These are phyloP conservation scores for Logfia minima DNA, from an alignment of 129 eudicot species.

Conservation along the genomic window DNA sequence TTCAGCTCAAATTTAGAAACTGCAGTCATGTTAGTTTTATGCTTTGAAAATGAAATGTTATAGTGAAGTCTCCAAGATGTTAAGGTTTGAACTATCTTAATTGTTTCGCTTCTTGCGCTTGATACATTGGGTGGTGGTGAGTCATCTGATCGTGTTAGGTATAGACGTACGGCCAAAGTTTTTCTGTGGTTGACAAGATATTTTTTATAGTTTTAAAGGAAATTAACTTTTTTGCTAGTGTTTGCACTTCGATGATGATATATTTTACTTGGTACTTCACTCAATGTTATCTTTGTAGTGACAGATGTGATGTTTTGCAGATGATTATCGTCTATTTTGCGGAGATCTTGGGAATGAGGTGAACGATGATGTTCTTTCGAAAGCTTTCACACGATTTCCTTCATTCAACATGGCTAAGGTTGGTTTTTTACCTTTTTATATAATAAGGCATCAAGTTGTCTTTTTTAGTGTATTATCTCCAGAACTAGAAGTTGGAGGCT, in stretches of 20 bases:
- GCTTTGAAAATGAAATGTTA: neutral
- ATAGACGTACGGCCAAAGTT: neutral
- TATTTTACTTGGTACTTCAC: constrained; percentile 8
- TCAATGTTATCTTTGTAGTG: constrained; percentile 18
- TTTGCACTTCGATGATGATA: neutral
- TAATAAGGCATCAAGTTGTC: neutral
- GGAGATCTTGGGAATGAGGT: constrained; percentile 97
- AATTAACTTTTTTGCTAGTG: neutral
- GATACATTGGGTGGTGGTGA: neutral
- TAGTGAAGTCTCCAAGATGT: neutral
- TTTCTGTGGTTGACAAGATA: neutral
- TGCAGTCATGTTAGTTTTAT: neutral
- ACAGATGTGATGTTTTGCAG: constrained; percentile 48
- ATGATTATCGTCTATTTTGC: constrained; percentile 88
- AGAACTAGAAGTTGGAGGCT: neutral
- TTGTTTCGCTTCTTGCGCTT: neutral
- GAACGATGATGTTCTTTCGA: constrained; percentile 94
- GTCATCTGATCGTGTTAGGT: neutral
- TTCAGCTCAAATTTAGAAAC: neutral
- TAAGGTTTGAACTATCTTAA: neutral
- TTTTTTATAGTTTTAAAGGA: constrained; percentile 4
- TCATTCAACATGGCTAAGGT: constrained; percentile 92
- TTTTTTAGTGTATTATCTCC: neutral
- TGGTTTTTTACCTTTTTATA: constrained; percentile 7
- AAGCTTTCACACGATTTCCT: constrained; percentile 88